Base-by-base conservation (phyloP, 106 monocot genomes). In the Xerophyta viscosa region DNA sequence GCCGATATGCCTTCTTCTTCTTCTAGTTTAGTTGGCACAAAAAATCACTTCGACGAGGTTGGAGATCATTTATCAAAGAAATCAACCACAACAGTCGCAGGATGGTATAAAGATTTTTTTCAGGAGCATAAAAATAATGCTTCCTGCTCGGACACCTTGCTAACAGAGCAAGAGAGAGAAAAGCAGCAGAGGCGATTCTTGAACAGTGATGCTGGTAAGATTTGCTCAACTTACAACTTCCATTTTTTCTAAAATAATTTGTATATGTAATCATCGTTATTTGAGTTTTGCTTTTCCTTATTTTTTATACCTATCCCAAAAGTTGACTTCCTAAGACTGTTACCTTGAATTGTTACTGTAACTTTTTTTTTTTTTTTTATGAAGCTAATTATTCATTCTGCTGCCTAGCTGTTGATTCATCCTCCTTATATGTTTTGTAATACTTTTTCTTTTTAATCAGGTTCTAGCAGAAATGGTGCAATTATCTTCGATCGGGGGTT, bases 121-220 rank as follows among this genome's bases (percentile, higher is more conserved):
- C 54, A 60, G 55, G 57, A 57, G 10, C 56, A 44, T 45, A 51
- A 12, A 45, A 31, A 62, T 71, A 51, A 66, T 60, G 62, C 41
- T 8, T 20, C 46, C 46, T 51, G 24, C 33, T 64, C 56, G 44
- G 52, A 39, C 21, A 42, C 29, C 45, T 37, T 61, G 8, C 7
- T 31, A 50, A 47, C 41, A 50, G 31, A 41, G 24, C 29, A 65
- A 29, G 33, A 37, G 30, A 66, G 68, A 70, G 29, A 6, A 60
- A 54, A 27, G 25, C 24, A 10, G 8, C 68, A 57, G 33, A 51
- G 41, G 41, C 53, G 37, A 67, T 29, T 36, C 18, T 56, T 61
- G 20, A 21, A 49, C 36, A 43, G 26, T 50, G 59, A 54, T 66
- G 45, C 56, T 42, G 74, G 83, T 83, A 65, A 67, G 61, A 52